These are phyloP conservation scores for Penicillium riverlandense DNA, from an alignment of 495 filamentous ascomycete species.

Conservation along the genomic window DNA sequence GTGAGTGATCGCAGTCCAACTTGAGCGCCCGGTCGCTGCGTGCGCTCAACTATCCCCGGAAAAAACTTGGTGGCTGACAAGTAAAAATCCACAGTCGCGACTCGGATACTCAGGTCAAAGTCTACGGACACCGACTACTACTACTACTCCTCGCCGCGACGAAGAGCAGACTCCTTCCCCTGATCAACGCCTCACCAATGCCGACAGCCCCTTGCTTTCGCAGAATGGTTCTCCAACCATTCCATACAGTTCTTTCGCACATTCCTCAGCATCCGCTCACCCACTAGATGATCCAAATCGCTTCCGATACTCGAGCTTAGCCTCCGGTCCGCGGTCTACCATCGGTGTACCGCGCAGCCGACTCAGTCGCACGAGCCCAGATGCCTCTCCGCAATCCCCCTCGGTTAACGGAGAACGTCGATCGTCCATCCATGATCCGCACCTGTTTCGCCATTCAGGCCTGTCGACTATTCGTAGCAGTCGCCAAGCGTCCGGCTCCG, in stretches of 20 bases:
- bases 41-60: background rate
- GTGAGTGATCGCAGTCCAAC: constrained; percentile 25
- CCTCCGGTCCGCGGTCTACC: constrained; percentile 36
- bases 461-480: constrained; percentile 45
- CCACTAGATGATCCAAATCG: constrained; percentile 41
- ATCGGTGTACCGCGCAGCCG: constrained; percentile 34
- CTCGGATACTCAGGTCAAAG: constrained; percentile 33
- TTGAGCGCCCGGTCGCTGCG: background rate
- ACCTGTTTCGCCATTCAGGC: constrained; percentile 46
- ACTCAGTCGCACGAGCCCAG: constrained; percentile 31
- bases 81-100: constrained; percentile 24
- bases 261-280: constrained; percentile 42
- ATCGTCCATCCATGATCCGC: constrained; percentile 37
- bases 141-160: constrained; percentile 11
- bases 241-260: constrained; percentile 26
- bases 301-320: constrained; percentile 30
- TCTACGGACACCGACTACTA: constrained; percentile 31
- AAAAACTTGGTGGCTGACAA: constrained; percentile 1
- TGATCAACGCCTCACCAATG: constrained; percentile 32
- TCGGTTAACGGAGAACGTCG: constrained; percentile 36
- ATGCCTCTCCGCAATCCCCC: constrained; percentile 39
- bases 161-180: constrained; percentile 34
- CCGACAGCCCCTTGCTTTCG: constrained; percentile 41
- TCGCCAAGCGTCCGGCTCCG: constrained; percentile 44
- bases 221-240: constrained; percentile 31